These are phyloP conservation scores for Lasiodiplodia gonubiensis DNA, from an alignment of 2,329 filamentous ascomycete species.

Conservation along the genomic window DNA sequence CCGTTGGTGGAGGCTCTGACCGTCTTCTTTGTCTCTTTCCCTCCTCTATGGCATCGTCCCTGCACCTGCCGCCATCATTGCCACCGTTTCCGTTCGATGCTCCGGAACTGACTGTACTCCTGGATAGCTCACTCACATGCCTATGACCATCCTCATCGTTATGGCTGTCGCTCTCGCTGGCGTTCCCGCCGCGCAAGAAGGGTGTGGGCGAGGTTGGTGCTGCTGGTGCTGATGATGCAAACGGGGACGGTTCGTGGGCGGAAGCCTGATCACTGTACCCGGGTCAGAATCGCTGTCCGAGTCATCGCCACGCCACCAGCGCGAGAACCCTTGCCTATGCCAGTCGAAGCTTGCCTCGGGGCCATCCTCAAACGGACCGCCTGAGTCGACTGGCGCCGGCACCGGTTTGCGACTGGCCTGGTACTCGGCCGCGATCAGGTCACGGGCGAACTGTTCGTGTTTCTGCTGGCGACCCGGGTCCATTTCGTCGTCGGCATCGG, in stretches of 20 bases:
- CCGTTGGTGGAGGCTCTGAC: too few species aligned
- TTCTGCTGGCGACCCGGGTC: background rate
- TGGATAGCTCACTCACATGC: too few species aligned
- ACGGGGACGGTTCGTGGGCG: background rate
- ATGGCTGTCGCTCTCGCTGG: too few species aligned
- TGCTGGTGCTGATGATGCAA: too few species aligned
- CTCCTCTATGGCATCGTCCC: too few species aligned
- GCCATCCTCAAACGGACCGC: background rate
- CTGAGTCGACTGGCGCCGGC: background rate
- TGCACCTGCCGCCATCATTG: too few species aligned
- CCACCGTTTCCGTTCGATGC: too few species aligned
- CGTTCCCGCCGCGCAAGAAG: too few species aligned
- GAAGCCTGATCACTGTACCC: background rate
- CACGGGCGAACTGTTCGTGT: background rate
- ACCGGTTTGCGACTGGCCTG: background rate
- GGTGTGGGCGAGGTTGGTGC: too few species aligned
- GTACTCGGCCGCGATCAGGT: background rate
- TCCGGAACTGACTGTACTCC: too few species aligned
- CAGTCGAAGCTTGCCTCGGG: background rate
- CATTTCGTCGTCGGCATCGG: background rate
- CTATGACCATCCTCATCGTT: too few species aligned
- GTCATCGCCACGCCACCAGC: background rate
- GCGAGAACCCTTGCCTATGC: background rate
- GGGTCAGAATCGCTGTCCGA: constrained; percentile 6
- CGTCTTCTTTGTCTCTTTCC: too few species aligned